phyloP scores from a whole-genome alignment of 1,139 yeast species.

The Pichia terricola region DNA sequence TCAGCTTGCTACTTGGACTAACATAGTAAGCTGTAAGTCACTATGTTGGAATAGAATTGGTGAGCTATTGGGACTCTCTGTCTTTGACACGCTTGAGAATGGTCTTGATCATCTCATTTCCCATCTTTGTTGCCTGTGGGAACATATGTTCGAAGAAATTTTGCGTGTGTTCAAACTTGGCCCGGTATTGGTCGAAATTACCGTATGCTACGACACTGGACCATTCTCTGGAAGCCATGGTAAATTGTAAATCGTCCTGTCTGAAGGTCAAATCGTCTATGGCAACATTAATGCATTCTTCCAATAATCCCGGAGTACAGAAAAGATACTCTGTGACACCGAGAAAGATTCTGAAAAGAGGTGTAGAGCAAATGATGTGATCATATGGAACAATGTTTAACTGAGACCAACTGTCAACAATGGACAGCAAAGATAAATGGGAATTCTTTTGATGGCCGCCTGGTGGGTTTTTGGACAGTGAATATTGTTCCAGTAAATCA shows the following conservation, averaged over 20 bases:
- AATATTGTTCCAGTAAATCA: constrained; percentile 66
- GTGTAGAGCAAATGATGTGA: constrained; percentile 95
- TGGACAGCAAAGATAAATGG: constrained; percentile 77
- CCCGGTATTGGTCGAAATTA: constrained; percentile 61
- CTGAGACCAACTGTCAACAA: constrained; percentile 89
- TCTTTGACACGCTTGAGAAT: constrained; percentile 48
- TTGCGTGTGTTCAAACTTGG: constrained; percentile 71
- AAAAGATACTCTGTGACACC: constrained; percentile 92
- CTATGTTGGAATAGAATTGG: too few species aligned
- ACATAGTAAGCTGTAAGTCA: too few species aligned
- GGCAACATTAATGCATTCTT: constrained; percentile 69
- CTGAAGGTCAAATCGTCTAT: constrained; percentile 60
- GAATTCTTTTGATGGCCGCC: constrained; percentile 70
- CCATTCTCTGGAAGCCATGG: constrained; percentile 79
- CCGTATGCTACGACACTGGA: constrained; percentile 71
- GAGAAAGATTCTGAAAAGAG: constrained; percentile 78
- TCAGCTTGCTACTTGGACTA: too few species aligned
- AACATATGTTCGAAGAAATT: constrained; percentile 76
- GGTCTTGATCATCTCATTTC: constrained; percentile 95
- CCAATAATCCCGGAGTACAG: constrained; percentile 72
- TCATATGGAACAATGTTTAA: constrained; percentile 85
- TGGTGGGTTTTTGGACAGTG: constrained; percentile 69
- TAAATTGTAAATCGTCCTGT: constrained; percentile 79
- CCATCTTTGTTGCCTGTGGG: constrained; percentile 78
- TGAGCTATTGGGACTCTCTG: constrained; percentile 16